Conservation (phyloP, 225 moss, liverwort and hornwort genomes). For the Antitrichia curtipendula region DNA sequence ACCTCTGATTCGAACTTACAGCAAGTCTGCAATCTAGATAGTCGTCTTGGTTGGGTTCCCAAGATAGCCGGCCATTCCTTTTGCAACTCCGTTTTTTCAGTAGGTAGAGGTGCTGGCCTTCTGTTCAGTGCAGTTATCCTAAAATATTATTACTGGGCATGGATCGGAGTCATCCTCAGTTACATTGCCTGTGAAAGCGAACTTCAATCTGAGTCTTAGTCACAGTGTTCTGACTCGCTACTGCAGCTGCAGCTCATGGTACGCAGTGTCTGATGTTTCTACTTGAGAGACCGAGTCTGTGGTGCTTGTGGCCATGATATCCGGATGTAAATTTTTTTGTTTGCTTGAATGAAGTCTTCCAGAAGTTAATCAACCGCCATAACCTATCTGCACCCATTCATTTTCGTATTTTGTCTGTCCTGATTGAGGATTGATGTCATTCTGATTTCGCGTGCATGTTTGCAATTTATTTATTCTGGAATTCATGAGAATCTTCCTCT, state of each 20-base stretch:
- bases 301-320: background rate
- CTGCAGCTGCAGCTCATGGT: background rate
- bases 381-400: too few species aligned
- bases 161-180: background rate
- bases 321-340: background rate
- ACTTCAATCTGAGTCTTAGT: background rate
- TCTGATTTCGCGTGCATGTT: fast-evolving
- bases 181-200: background rate
- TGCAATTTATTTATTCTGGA: too few species aligned
- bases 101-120: background rate
- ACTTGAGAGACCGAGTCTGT: background rate
- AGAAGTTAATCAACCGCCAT: background rate
- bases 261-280: background rate
- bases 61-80: background rate
- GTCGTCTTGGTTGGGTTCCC: background rate
- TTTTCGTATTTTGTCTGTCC: too few species aligned
- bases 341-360: background rate
- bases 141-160: background rate
- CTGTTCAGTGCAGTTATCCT: background rate
- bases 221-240: background rate
- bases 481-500: background rate
- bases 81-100: background rate
- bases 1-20: background rate
- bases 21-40: background rate
- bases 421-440: background rate